These are phyloP conservation scores for Penicillium macrosclerotiorum DNA, from an alignment of 495 filamentous ascomycete species.

Conservation along the genomic window DNA sequence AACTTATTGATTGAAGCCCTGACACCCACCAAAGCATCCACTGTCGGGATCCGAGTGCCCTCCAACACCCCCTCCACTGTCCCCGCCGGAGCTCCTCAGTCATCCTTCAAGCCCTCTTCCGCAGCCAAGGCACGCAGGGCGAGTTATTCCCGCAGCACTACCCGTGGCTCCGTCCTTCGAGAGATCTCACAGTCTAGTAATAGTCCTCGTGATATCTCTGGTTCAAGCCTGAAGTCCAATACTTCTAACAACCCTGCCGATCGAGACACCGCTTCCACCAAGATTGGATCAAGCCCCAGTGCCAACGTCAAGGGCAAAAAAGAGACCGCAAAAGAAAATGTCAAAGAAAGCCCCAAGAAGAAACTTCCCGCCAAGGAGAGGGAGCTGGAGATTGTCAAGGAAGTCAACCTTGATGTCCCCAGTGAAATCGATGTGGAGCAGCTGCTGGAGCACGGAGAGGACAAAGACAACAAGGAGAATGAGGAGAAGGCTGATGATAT, in stretches of 20 bases:
- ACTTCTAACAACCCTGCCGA: constrained; percentile 9
- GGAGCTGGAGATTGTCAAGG: constrained; percentile 3
- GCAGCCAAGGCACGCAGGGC: constrained; percentile 33
- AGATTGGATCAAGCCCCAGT: constrained; percentile 33
- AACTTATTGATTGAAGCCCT: constrained; percentile 41
- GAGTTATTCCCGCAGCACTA: constrained; percentile 25
- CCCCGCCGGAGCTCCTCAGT: constrained; percentile 12
- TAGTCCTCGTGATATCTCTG: constrained; percentile 35
- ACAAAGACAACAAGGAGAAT: constrained; percentile 23
- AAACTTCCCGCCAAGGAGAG: background rate
- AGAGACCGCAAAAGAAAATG: constrained; percentile 24
- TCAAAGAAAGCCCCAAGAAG: constrained; percentile 11
- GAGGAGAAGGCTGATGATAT: background rate
- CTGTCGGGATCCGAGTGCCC: constrained; percentile 36
- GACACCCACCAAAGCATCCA: constrained; percentile 39
- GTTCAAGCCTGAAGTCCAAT: constrained; percentile 28
- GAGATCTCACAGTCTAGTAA: constrained; percentile 26
- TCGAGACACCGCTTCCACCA: constrained; percentile 14
- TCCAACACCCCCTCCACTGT: constrained; percentile 39
- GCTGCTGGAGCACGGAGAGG: constrained; percentile 1
- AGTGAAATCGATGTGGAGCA: constrained; percentile 5
- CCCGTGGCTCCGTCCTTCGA: constrained; percentile 19
- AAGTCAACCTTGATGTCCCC: constrained; percentile 6
- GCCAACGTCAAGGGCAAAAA: constrained; percentile 43
- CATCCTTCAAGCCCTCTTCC: constrained; percentile 29